Base-by-base conservation (phyloP, 352 stramenopile species). In the Globisporangium yorkense region DNA sequence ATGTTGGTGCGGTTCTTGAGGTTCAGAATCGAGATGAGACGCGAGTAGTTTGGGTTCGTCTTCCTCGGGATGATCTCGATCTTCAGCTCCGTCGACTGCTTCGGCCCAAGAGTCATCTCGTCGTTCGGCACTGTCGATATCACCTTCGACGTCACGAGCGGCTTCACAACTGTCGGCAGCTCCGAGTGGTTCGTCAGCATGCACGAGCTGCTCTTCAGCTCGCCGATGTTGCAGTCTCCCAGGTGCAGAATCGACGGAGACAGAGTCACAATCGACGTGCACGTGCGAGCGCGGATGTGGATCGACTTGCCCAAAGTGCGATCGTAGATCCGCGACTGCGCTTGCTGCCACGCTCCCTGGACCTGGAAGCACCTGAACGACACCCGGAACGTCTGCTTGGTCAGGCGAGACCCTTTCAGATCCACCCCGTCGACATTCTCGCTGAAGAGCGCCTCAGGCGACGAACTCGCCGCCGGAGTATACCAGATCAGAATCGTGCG, bases 401-500 rank as follows among this genome's bases (percentile, higher is more conserved):
- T 88, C 44, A 94, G 51, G 54, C 85, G 81, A 56, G 75, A 80
- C 18, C 74, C 75, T 65, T 92, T 96, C n/a, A 87, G 66, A 65
- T 96, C 87, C 31, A 91, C 61, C 20, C 68, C 65, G 48, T 94
- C 87, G 41, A 76, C 56, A 31, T 65, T 75, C 33, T 80, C 70
- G 20, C 66, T 62, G 62, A 65, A 68, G 15, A 72, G 57, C 16
- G 58, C 54, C 65, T 86, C 77, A 21, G 75, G 62, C 51, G 66
- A 74, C 39, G 62, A 70, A 40, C 65, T 78, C 18, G 73, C 68
- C 29, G 64, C 54, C 0, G 84, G 85, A 43, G 74, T 80, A 59
- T 96, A 96, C 87, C 84, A 96, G 54, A 96, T 80, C 27, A 94
- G 70, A 57, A 96, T 92, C n/a, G 83, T 96, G 18, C 87, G 79